Evolutionary conservation across 2,329 filamentous ascomycete species (phyloP).

Genomic region (Aspergillus brasiliensis): DNA sequence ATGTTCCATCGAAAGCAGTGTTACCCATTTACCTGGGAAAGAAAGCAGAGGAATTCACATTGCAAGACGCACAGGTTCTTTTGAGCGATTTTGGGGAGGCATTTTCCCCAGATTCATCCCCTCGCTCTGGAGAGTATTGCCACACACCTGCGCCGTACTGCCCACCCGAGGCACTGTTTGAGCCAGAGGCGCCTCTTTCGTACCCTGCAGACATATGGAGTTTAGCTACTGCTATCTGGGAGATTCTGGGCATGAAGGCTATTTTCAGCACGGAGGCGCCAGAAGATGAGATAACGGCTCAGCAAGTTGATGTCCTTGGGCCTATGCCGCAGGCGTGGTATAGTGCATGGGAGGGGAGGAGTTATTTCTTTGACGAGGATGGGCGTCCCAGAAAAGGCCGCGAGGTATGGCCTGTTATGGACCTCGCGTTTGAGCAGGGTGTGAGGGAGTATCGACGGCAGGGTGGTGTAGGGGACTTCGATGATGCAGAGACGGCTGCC

Average conservation of each 20-base stretch:
- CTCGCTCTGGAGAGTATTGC: constrained; percentile 22
- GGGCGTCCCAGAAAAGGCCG: constrained; percentile 14
- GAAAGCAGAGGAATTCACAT: constrained; percentile 26
- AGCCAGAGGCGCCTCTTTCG: constrained; percentile 26
- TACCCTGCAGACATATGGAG: constrained; percentile 43
- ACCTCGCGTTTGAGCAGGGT: constrained; percentile 21
- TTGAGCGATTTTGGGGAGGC: constrained; percentile 34
- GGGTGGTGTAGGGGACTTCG: constrained; percentile 4
- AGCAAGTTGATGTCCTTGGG: constrained; percentile 21
- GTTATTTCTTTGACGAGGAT: constrained; percentile 18
- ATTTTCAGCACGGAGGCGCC: constrained; percentile 16
- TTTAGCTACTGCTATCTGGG: constrained; percentile 40
- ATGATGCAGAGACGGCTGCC: constrained; percentile 18
- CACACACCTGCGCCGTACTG: constrained; percentile 20
- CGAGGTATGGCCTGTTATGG: constrained; percentile 19
- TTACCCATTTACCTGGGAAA: constrained; percentile 31
- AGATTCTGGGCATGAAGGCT: constrained; percentile 21
- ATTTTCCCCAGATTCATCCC: constrained; percentile 18
- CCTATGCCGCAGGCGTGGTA: constrained; percentile 24
- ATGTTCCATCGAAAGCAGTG: constrained; percentile 31
- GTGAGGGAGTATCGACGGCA: constrained; percentile 21
- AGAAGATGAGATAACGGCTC: constrained; percentile 15
- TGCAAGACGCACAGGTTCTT: constrained; percentile 31
- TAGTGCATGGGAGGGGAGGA: constrained; percentile 18
- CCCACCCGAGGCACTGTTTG: constrained; percentile 18